Percentiles rank a stretch among this genome's conserved stretches.
Evolutionary conservation across 495 filamentous ascomycete species (phyloP).

Genomic region (Geopyxis carbonaria): DNA sequence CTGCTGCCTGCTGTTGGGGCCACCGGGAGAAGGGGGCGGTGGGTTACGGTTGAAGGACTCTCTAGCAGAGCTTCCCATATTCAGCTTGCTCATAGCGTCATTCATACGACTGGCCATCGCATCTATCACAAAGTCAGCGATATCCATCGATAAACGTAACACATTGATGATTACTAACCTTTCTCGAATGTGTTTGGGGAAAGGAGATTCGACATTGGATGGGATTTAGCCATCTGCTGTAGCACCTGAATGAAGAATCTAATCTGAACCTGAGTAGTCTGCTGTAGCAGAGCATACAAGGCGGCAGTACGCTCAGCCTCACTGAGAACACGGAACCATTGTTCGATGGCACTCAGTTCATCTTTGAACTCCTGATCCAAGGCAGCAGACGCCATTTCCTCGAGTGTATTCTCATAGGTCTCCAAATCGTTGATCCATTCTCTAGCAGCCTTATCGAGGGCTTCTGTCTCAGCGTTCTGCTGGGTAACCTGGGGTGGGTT

Average conservation of each 20-base stretch:
- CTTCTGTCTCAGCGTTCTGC: slow-evolving; percentile 47
- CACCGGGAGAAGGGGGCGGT: slow-evolving; percentile 42
- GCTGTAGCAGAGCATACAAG: slow-evolving; percentile 85
- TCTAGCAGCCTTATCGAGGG: slow-evolving; percentile 81
- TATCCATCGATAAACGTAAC: background rate
- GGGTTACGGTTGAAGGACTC: slow-evolving; percentile 66
- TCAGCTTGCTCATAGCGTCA: slow-evolving; percentile 94
- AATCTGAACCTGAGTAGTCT: slow-evolving; percentile 97
- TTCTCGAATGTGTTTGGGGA: slow-evolving; percentile 97
- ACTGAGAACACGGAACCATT: slow-evolving; percentile 96
- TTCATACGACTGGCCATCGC: slow-evolving; percentile 92
- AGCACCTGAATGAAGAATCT: slow-evolving; percentile 97
- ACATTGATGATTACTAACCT: slow-evolving; percentile 40
- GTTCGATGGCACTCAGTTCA: slow-evolving; percentile 94
- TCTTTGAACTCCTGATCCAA: slow-evolving; percentile 99
- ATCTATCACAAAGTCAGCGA: slow-evolving; percentile 40
- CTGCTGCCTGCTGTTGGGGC: slow-evolving; percentile 72
- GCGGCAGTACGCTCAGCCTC: slow-evolving; percentile 93
- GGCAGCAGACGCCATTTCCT: slow-evolving; percentile 97
- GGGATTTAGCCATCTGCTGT: slow-evolving; percentile 95
- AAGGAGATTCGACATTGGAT: slow-evolving; percentile 90
- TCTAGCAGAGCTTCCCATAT: slow-evolving; percentile 64
- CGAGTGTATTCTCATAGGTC: slow-evolving; percentile 89
- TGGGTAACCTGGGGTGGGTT: slow-evolving; percentile 24
- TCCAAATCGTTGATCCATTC: slow-evolving; percentile 99